Conservation (phyloP, 306 rosid genomes). For the Gastrolobium villosum region DNA sequence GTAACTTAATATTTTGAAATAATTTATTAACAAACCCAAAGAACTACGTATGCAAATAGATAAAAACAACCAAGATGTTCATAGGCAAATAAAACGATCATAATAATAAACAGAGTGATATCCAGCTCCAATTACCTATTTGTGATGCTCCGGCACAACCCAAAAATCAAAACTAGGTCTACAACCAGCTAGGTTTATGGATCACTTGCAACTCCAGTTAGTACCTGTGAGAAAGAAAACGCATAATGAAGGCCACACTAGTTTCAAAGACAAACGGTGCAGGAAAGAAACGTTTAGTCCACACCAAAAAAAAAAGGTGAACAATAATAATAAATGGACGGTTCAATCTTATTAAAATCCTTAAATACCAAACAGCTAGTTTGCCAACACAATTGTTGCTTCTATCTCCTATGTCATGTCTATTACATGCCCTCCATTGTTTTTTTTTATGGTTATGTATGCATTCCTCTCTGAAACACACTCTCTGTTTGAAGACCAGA, state of each 20-base stretch:
- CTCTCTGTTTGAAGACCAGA: slow-evolving; percentile 40
- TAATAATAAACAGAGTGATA: background rate
- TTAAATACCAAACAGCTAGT: slow-evolving; percentile 55
- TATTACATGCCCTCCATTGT: slow-evolving; percentile 13
- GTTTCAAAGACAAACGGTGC: slow-evolving; percentile 25
- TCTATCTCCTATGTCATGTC: slow-evolving; percentile 26
- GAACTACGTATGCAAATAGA: slow-evolving; percentile 24
- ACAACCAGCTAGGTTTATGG: slow-evolving; percentile 1
- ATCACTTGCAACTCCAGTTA: slow-evolving; percentile 30
- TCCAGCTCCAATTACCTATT: slow-evolving; percentile 23
- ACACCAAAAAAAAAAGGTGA: background rate
- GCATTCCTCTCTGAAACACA: slow-evolving; percentile 30
- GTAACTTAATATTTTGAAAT: background rate
- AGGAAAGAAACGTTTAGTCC: slow-evolving; percentile 12
- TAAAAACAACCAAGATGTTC: background rate
- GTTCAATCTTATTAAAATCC: slow-evolving; percentile 55
- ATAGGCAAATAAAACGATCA: background rate
- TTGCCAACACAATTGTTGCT: slow-evolving; percentile 40
- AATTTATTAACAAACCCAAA: background rate
- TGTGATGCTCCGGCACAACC: background rate
- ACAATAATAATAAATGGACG: slow-evolving; percentile 53
- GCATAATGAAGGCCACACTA: slow-evolving; percentile 18
- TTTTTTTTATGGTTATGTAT: background rate
- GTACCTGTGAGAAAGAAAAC: slow-evolving; percentile 29
- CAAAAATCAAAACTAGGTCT: slow-evolving; percentile 1